Percentiles rank a stretch among this genome's conserved stretches.
Conservation (phyloP, 163 green algal species). For the Dunaliella salina region DNA sequence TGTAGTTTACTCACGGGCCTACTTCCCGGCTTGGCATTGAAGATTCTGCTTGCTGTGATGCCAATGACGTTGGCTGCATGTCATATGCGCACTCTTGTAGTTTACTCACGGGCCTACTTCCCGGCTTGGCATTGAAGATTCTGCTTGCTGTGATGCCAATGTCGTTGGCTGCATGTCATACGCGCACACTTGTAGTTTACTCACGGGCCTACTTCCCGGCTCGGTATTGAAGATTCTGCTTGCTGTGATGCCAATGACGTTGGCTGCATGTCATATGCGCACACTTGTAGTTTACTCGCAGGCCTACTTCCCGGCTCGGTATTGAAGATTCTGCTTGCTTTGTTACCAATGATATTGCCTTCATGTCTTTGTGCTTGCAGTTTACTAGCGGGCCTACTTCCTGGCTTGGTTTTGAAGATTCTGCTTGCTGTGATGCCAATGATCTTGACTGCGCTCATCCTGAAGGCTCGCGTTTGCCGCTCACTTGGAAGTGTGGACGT, state of each 20-base stretch:
- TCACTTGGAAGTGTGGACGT: conserved; percentile 46
- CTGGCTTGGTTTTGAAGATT: conserved; percentile 36
- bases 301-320: too few relatives aligned
- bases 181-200: conserved; percentile 18
- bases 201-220: conserved; percentile 39
- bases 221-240: conserved; percentile 38
- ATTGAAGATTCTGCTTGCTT: not conserved
- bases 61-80: conserved; percentile 24
- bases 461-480: conserved; percentile 38
- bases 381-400: conserved; percentile 41
- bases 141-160: too few relatives aligned
- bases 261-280: conserved; percentile 22
- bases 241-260: conserved; percentile 27
- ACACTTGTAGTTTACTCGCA: not conserved
- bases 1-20: conserved; percentile 34
- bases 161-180: too few relatives aligned
- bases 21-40: conserved; percentile 38
- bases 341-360: not conserved
- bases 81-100: too few relatives aligned
- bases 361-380: not conserved
- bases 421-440: conserved; percentile 35
- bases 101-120: too few relatives aligned
- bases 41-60: conserved; percentile 38
- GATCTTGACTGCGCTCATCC: conserved; percentile 36
- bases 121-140: too few relatives aligned